Evolutionary conservation across 1,139 yeast species (phyloP).

Genomic region (Candida gigantensis): DNA sequence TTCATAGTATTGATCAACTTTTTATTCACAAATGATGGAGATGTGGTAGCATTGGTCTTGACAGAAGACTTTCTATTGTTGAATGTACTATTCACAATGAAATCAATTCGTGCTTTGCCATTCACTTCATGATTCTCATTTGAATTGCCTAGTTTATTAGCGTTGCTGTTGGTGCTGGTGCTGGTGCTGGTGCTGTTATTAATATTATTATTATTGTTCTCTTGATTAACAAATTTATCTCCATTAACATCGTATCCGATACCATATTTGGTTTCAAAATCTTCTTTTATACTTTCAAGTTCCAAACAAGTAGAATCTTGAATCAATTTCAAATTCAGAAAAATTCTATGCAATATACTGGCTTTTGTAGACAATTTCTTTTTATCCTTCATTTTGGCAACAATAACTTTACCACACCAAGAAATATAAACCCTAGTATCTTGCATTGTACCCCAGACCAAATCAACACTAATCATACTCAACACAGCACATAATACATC

Average conservation of each 20-base stretch:
- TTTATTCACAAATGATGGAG: constrained; percentile 47
- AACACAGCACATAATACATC: constrained; percentile 82
- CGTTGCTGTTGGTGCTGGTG: too few relatives aligned
- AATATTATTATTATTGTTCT: neutral
- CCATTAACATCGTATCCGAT: constrained; percentile 44
- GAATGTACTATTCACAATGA: constrained; percentile 39
- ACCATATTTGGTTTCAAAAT: constrained; percentile 31
- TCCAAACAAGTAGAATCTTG: constrained; percentile 72
- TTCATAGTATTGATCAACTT: constrained; percentile 46
- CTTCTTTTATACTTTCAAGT: constrained; percentile 39
- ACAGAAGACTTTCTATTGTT: constrained; percentile 1
- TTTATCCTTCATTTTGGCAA: constrained; percentile 65
- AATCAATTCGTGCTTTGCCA: constrained; percentile 47
- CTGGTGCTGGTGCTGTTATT: too few relatives aligned
- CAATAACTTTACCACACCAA: constrained; percentile 75
- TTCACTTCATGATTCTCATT: constrained; percentile 1
- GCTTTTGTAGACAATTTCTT: constrained; percentile 76
- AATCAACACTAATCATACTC: constrained; percentile 86
- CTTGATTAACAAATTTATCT: constrained; percentile 29
- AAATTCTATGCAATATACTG: constrained; percentile 72
- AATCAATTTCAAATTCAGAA: constrained; percentile 69
- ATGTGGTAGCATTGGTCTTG: constrained; percentile 20
- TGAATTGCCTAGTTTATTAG: too few relatives aligned
- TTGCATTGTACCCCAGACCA: constrained; percentile 90
- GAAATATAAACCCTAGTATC: constrained; percentile 76